phyloP scores from a whole-genome alignment of 768 basidiomycete genomes.

The Mycena galericulata region DNA sequence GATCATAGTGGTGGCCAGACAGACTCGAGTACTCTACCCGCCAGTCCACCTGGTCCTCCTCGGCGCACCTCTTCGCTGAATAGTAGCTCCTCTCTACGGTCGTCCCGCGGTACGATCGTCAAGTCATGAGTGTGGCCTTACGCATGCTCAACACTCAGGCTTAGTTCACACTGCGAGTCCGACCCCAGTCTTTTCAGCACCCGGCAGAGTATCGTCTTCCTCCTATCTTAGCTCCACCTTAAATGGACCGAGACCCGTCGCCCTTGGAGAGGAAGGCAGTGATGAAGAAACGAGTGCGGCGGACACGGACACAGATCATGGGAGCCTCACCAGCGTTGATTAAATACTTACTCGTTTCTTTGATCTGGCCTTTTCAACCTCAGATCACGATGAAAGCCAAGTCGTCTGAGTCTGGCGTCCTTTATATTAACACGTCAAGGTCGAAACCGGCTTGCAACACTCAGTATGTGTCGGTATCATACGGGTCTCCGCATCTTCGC shows the following conservation, averaged over 20 bases:
- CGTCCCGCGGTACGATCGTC: slow-evolving; percentile 33
- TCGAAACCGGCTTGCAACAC: too few relatives aligned
- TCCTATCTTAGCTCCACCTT: slow-evolving; percentile 5
- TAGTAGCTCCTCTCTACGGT: slow-evolving; percentile 28
- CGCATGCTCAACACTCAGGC: slow-evolving; percentile 21
- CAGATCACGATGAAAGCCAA: slow-evolving; percentile 38
- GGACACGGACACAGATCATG: slow-evolving; percentile 54
- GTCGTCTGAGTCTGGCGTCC: neutral
- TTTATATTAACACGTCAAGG: too few relatives aligned
- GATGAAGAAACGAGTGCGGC: slow-evolving; percentile 55
- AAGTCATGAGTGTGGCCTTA: slow-evolving; percentile 25
- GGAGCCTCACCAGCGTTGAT: slow-evolving; percentile 66
- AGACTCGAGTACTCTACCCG: neutral
- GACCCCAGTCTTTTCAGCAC: slow-evolving; percentile 30
- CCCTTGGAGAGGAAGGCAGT: slow-evolving; percentile 40
- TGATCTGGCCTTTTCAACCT: neutral
- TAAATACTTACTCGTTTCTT: slow-evolving; percentile 33
- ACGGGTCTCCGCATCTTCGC: too few relatives aligned
- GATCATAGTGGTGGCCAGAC: neutral
- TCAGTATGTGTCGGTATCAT: too few relatives aligned
- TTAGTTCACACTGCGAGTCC: slow-evolving; percentile 28
- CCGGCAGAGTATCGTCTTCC: slow-evolving; percentile 23
- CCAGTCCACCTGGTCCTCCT: slow-evolving; percentile 26
- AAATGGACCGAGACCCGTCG: slow-evolving; percentile 11
- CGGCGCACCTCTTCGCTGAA: slow-evolving; percentile 30